Base-by-base conservation (phyloP, 1,284 basidiomycete species). In the Wallemia ichthyophaga region DNA sequence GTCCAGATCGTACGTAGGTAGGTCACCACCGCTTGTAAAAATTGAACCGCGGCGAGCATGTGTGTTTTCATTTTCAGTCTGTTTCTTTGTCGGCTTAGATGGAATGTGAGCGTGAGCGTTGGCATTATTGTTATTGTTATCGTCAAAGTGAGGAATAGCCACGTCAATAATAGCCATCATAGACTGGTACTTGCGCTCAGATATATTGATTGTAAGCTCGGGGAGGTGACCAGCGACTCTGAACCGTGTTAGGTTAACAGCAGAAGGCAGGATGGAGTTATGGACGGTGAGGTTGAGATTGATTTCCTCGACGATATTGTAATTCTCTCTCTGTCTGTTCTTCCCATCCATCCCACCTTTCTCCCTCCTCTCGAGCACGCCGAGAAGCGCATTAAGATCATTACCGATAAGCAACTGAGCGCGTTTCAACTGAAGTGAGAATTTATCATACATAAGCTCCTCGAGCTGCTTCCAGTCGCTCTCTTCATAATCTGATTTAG, bases 401-500 rank as follows among this genome's bases (percentile, higher is more conserved):
- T 83, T 78, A 11, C 94, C 94, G n/a, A n/a, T n/a, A n/a, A n/a
- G n/a, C n/a, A n/a, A 86, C 78, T 94, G 89, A 2, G 92, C 88
- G 48, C 84, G 81, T 66, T 92, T 77, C 23, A 99, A 76, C 63
- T 80, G 82, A 59, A 99, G 75, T 19, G 78, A 78, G 65, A 95
- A 76, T 65, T 83, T 85, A 71, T 99, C 94, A 68, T 98, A 99
- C 88, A 98, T 95, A 61, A 98, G 74, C 1, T 83, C 82, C 69
- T 98, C 89, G 26, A 99, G 75, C 62, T 81, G 78, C 62, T 75
- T 76, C 69, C 87, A 92, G 68, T 98, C 94, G 58, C 85, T 85
- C 23, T 89, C 85, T 27, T 75, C 82, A 69, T 95, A 96, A 66
- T 84, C 75, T 11, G 37, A 13, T 21, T 21, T 13, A 66, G 83